Percentiles rank a stretch among this genome's conserved stretches.
Conservation (phyloP, 2,329 filamentous ascomycete genomes). For the Epichloe uncinata region DNA sequence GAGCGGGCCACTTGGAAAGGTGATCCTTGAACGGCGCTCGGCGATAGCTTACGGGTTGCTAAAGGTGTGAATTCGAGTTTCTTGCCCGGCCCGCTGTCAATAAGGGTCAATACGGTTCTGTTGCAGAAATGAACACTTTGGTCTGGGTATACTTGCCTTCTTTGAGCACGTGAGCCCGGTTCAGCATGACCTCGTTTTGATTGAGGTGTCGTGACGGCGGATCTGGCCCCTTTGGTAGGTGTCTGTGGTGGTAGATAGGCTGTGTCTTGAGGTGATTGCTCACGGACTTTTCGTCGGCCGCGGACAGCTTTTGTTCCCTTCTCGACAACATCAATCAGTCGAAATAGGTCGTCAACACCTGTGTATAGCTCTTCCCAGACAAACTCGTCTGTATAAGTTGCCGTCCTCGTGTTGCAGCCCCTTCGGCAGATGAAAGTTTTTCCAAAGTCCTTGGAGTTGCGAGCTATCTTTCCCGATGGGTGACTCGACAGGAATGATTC, state of each 20-base stretch:
- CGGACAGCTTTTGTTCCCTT: conserved; percentile 56
- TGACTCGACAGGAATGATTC: conserved; percentile 54
- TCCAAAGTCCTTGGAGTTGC: conserved; percentile 58
- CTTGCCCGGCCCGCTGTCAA: conserved; percentile 38
- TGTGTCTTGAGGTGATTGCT: conserved; percentile 18
- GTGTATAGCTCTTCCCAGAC: conserved; percentile 76
- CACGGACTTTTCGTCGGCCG: conserved; percentile 17
- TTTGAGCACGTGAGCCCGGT: conserved; percentile 19
- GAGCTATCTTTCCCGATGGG: conserved; percentile 62
- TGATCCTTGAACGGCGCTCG: conserved; percentile 60
- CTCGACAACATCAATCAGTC: conserved; percentile 54
- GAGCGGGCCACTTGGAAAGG: conserved; percentile 86
- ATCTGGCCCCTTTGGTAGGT: conserved; percentile 22
- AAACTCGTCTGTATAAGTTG: conserved; percentile 87
- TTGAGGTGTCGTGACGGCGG: conserved; percentile 17
- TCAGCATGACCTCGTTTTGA: conserved; percentile 17
- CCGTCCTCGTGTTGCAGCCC: conserved; percentile 78
- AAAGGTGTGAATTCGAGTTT: conserved; percentile 90
- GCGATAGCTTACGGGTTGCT: conserved; percentile 74
- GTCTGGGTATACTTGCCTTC: conserved; percentile 12
- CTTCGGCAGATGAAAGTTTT: conserved; percentile 84
- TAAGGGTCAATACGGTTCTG: conserved; percentile 29
- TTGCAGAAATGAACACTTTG: not conserved
- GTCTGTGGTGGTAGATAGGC: conserved; percentile 23
- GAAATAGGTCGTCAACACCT: conserved; percentile 48